Evolutionary conservation across 208 protist genomes (phyloP), one percentile per base, ranked within the genome.

Genomic region (Endotrypanum monterogeii): DNA sequence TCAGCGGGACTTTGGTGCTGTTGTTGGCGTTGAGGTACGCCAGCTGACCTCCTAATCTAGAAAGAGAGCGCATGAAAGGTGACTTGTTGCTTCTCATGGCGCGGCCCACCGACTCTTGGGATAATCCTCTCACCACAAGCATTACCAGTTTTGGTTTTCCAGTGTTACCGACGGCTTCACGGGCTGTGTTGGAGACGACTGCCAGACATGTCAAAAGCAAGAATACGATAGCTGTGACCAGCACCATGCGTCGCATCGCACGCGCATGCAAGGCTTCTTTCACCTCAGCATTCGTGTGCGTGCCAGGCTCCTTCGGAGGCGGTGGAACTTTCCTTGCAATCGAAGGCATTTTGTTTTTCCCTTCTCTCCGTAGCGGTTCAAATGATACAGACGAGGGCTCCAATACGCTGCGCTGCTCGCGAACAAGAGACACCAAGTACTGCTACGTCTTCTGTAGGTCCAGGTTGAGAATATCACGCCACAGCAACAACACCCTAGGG

Each of bases 231-330:
- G 86, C 83, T 32, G 86, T 76, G 39, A 92, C 77, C 55, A 91
- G 66, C 28, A 92, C 83, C 32, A 82, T 89, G 69, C 91, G 80
- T 41, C 83, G 89, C 63, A 84, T 63, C 1, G 87, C 88, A 35
- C 89, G 84, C 14, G 87, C 83, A 61, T 91, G 83, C 39, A 94
- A 83, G 18, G 86, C 81, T 73, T 89, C 86, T 61, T 88, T 90
- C 57, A 95, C 83, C 79, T 92, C 87, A 14, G 78, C 73, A 66
- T 92, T 92, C 11, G 81, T 91, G 83, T 93, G 84, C 23, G 83
- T 90, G 62, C 88, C 86, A 23, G 86, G 88, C 68, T 85, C 76
- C 55, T 76, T 78, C 25, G 84, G 82, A 39, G 83, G 85, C 51
- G 83, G 85, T 32, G 76, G 80, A 51, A 88, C 67, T 14, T 71